Evolutionary conservation across 768 basidiomycete genomes (phyloP).

Genomic region (Boletus rubroflammeus): DNA sequence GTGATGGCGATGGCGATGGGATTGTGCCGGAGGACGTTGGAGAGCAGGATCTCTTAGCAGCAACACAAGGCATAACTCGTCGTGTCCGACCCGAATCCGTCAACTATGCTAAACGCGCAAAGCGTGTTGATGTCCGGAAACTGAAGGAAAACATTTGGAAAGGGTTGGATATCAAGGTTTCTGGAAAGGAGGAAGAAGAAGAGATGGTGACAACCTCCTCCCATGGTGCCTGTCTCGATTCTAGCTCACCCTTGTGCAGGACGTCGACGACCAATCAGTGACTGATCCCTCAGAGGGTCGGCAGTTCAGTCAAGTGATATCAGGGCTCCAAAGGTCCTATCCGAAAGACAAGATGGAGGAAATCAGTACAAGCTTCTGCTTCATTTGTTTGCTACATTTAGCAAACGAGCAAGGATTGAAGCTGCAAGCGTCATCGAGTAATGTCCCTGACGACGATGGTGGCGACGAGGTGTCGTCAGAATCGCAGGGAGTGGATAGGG

Average conservation of each 20-base stretch:
- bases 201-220: constrained; percentile 47
- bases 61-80: constrained; percentile 70
- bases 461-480: constrained; percentile 32
- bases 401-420: constrained; percentile 96
- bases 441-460: constrained; percentile 33
- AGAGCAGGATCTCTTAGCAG: constrained; percentile 86
- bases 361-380: constrained; percentile 98
- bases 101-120: constrained; percentile 92
- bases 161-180: constrained; percentile 73
- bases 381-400: constrained; percentile 94
- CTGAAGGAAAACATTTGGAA: constrained; percentile 99
- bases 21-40: constrained; percentile 52
- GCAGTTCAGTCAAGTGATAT: constrained; percentile 78
- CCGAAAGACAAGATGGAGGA: constrained; percentile 95
- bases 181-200: constrained; percentile 37
- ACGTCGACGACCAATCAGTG: constrained; percentile 46
- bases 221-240: neutral
- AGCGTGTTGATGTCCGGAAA: constrained; percentile 93
- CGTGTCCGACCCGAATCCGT: constrained; percentile 85
- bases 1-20: constrained; percentile 48
- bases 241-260: constrained; percentile 35
- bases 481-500: constrained; percentile 40
- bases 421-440: constrained; percentile 53
- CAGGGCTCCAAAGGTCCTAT: constrained; percentile 76
- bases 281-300: constrained; percentile 68